A percentile compares a stretch with the other conserved stretches of the same genome.
These are phyloP conservation scores for Verticillium nonalfalfae DNA, from an alignment of 2,329 filamentous ascomycete genomes.

Conservation along the genomic window DNA sequence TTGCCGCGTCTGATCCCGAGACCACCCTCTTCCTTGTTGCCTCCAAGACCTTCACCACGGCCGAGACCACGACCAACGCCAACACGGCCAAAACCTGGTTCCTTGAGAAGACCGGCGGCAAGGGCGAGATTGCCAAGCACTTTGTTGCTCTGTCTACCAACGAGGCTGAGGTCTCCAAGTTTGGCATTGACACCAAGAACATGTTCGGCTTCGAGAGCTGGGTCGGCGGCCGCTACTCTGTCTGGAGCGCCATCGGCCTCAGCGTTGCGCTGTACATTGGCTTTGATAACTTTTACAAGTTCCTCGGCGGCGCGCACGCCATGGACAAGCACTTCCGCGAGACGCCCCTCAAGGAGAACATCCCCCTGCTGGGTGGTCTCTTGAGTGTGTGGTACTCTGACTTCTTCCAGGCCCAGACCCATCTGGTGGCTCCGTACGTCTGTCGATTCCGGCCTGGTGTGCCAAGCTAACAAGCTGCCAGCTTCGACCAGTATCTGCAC, in stretches of 20 bases:
- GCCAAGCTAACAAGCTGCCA: conserved; percentile 22
- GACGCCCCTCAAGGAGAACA: conserved; percentile 88
- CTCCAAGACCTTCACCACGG: conserved; percentile 99
- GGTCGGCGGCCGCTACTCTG: conserved; percentile 97
- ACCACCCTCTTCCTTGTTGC: conserved; percentile 98
- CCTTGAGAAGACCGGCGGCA: conserved; percentile 67
- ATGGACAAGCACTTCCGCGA: conserved; percentile 99
- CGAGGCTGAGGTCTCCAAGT: conserved; percentile 91
- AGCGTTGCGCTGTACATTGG: conserved; percentile 93
- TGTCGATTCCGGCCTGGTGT: background rate
- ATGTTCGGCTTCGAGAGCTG: conserved; percentile 99
- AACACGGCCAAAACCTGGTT: conserved; percentile 98
- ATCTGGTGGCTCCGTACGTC: conserved; percentile 86
- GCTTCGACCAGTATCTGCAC: conserved; percentile 98
- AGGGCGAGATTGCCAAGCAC: conserved; percentile 94
- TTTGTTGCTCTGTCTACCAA: conserved; percentile 98
- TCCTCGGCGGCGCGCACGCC: conserved; percentile 87
- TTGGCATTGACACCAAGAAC: conserved; percentile 97
- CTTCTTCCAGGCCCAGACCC: conserved; percentile 97
- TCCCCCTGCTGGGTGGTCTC: conserved; percentile 84
- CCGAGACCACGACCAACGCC: conserved; percentile 94
- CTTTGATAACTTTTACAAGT: conserved; percentile 95
- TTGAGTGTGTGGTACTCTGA: conserved; percentile 98
- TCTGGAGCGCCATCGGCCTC: conserved; percentile 97
- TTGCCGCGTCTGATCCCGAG: conserved; percentile 84